A percentile compares a stretch with the other conserved stretches of the same genome.
Conservation (phyloP, 2,329 filamentous ascomycete genomes). For the Metarhizium humberi region DNA sequence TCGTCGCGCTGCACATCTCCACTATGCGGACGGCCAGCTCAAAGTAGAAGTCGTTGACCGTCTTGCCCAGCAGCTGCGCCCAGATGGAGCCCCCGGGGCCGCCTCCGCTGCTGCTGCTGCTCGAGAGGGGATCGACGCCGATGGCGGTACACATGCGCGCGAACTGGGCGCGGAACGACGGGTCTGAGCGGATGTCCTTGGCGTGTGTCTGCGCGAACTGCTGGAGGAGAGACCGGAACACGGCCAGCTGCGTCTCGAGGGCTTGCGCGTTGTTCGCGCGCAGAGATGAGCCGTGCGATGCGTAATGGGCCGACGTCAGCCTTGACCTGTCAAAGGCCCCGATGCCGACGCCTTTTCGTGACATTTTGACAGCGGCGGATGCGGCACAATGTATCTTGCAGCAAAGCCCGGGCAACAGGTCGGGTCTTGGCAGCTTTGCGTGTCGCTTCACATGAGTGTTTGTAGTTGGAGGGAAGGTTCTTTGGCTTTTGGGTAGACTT, state of each 20-base stretch:
- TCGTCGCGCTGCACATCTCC: constrained; percentile 78
- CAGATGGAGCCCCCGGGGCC: constrained; percentile 56
- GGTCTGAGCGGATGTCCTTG: constrained; percentile 92
- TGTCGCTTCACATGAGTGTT: too few species aligned
- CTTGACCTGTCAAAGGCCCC: constrained; percentile 81
- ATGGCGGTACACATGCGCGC: constrained; percentile 97
- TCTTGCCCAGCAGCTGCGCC: constrained; percentile 84
- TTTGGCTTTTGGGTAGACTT: too few species aligned
- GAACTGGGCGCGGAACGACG: constrained; percentile 91
- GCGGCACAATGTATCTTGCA: neutral
- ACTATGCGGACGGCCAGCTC: constrained; percentile 93
- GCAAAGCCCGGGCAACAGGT: neutral
- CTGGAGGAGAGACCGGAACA: constrained; percentile 91
- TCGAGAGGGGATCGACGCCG: constrained; percentile 83
- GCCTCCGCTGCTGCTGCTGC: constrained; percentile 20
- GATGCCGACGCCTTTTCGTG: constrained; percentile 78
- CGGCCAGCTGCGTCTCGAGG: constrained; percentile 84
- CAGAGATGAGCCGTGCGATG: constrained; percentile 79
- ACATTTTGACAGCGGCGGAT: constrained; percentile 34
- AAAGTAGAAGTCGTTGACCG: constrained; percentile 98
- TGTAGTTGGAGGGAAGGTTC: too few species aligned
- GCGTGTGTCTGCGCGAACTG: constrained; percentile 93
- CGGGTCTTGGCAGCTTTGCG: neutral
- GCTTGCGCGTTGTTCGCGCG: constrained; percentile 76
- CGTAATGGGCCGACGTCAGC: constrained; percentile 81